Evolutionary conservation across 2,329 filamentous ascomycete species (phyloP).

Genomic region (Claviceps sp.): DNA sequence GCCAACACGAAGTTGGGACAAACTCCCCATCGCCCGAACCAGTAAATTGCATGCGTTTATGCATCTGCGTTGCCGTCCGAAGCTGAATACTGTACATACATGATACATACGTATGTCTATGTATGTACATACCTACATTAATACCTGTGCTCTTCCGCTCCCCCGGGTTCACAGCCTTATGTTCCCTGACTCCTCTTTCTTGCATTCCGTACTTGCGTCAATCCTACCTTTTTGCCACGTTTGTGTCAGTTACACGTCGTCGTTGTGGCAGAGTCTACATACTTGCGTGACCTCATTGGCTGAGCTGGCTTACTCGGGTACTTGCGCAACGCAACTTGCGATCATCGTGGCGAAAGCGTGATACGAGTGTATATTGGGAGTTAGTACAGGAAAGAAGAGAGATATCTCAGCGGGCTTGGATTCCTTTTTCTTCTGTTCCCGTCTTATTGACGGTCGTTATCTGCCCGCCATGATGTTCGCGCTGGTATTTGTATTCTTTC

Average conservation of each 20-base stretch:
- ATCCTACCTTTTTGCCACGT: conserved; percentile 2
- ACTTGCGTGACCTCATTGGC: no score
- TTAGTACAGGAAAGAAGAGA: not conserved
- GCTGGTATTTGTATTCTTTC: conserved; percentile 49
- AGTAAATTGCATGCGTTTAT: no score
- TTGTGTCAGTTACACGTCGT: not conserved
- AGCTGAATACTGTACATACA: no score
- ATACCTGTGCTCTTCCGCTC: not conserved
- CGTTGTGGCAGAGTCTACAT: no score
- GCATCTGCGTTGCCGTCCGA: no score
- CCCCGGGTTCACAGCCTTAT: no score
- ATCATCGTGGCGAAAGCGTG: not conserved
- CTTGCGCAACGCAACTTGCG: no score
- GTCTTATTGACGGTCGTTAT: not conserved
- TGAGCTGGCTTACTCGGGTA: no score
- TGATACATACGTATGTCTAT: not conserved
- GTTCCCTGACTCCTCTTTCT: not conserved
- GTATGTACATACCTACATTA: not conserved
- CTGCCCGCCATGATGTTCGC: conserved; percentile 44
- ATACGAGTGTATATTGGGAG: not conserved
- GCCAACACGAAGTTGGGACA: no score
- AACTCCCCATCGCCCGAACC: no score
- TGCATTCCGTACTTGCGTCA: not conserved
- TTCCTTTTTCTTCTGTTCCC: not conserved
- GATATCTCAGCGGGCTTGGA: not conserved